Conservation (phyloP, 2,329 filamentous ascomycete genomes). For the Onygenales sp. region DNA sequence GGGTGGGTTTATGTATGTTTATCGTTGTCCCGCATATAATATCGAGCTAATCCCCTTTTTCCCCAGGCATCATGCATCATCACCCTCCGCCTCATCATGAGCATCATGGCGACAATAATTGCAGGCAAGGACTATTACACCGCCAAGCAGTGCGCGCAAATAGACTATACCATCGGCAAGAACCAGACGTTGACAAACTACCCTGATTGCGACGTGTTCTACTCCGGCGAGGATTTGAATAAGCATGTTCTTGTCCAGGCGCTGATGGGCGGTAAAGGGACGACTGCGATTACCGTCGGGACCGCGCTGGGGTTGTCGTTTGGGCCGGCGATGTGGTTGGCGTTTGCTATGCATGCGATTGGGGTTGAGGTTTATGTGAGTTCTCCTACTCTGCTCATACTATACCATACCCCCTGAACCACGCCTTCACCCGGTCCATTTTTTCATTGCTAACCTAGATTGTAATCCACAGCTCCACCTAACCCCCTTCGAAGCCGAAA, state of each 20-base stretch:
- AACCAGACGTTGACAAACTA: slow-evolving; percentile 22
- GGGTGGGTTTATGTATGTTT: slow-evolving; percentile 38
- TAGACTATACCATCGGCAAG: slow-evolving; percentile 32
- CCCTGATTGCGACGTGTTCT: slow-evolving; percentile 19
- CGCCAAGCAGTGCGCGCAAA: slow-evolving; percentile 38
- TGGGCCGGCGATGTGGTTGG: slow-evolving; percentile 45
- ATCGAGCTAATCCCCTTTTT: not conserved
- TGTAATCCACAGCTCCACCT: slow-evolving; percentile 25
- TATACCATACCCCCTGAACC: not conserved
- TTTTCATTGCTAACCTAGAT: too few relatives aligned
- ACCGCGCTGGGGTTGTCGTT: slow-evolving; percentile 41
- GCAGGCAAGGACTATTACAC: slow-evolving; percentile 26
- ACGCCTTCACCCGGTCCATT: too few relatives aligned
- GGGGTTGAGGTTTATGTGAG: slow-evolving; percentile 42
- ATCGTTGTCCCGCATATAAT: too few relatives aligned
- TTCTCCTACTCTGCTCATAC: slow-evolving; percentile 17
- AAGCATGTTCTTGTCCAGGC: slow-evolving; percentile 9
- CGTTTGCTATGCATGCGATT: slow-evolving; percentile 42
- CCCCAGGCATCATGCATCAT: slow-evolving; percentile 14
- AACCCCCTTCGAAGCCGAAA: slow-evolving; percentile 45
- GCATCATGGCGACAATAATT: slow-evolving; percentile 33
- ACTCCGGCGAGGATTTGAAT: slow-evolving; percentile 16
- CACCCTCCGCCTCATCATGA: slow-evolving; percentile 23
- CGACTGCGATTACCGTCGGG: slow-evolving; percentile 22
- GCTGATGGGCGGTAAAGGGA: slow-evolving; percentile 6